Evolutionary conservation across 306 rosid species (phyloP).

Genomic region (Sechiopsis laciniata): DNA sequence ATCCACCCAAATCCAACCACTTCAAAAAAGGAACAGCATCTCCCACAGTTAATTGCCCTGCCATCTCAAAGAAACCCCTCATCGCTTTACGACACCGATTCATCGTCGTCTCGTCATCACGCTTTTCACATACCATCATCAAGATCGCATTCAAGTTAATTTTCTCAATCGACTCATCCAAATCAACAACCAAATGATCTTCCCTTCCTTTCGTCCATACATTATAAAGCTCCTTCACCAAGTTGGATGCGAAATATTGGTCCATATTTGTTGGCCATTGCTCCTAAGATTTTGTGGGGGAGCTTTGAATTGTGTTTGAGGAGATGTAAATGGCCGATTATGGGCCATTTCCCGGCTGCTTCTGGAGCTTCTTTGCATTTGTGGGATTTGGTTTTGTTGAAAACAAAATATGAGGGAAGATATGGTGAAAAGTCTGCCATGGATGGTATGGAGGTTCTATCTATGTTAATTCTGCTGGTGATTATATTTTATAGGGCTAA

Average conservation of each 20-base stretch:
- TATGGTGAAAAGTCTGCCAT: background rate
- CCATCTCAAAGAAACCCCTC: slow-evolving; percentile 25
- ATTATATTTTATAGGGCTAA: too few species aligned
- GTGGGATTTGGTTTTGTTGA: background rate
- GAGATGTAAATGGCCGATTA: slow-evolving; percentile 55
- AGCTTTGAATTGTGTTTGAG: slow-evolving; percentile 18
- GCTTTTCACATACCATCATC: slow-evolving; percentile 37
- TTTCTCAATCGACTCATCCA: slow-evolving; percentile 40
- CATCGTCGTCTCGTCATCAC: background rate
- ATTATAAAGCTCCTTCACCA: slow-evolving; percentile 34
- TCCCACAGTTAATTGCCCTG: slow-evolving; percentile 28
- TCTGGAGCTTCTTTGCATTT: slow-evolving; percentile 25
- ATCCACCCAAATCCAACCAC: slow-evolving; percentile 52
- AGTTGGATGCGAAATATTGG: slow-evolving; percentile 30
- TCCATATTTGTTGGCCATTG: slow-evolving; percentile 39
- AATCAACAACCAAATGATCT: slow-evolving; percentile 8
- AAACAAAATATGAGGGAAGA: background rate
- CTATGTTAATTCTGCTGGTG: too few species aligned
- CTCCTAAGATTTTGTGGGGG: slow-evolving; percentile 37
- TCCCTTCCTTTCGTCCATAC: slow-evolving; percentile 24
- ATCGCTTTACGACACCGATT: slow-evolving; percentile 16
- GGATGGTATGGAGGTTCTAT: too few species aligned
- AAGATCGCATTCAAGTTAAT: slow-evolving; percentile 38
- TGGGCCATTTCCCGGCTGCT: slow-evolving; percentile 58
- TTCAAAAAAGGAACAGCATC: slow-evolving; percentile 39